Conservation (phyloP, 331 rosid genomes). For the Prunus yedoensis region DNA sequence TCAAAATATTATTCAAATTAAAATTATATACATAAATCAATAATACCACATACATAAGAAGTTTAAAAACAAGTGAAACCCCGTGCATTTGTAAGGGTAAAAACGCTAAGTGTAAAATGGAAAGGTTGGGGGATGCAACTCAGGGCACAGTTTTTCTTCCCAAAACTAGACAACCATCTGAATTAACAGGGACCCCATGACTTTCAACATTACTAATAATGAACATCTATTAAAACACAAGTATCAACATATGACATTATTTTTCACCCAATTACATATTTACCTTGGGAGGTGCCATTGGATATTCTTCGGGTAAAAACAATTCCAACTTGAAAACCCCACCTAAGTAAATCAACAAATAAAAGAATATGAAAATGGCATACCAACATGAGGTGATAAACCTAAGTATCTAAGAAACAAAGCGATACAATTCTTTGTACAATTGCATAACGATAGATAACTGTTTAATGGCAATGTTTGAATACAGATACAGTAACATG, state of each 20-base stretch:
- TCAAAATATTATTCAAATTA: too few relatives aligned
- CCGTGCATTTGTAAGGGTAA: neutral
- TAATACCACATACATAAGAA: neutral
- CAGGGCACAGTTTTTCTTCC: neutral
- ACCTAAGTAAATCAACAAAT: conserved; percentile 21
- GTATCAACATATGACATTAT: neutral
- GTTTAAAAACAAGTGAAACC: neutral
- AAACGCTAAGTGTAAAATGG: neutral
- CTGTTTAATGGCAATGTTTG: neutral
- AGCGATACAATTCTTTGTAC: neutral
- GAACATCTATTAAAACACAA: neutral
- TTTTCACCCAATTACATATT: neutral
- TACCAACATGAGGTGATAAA: conserved; percentile 1
- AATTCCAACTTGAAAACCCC: conserved; percentile 42
- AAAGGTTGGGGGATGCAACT: too few relatives aligned
- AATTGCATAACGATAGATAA: neutral
- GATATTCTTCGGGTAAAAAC: conserved; percentile 40
- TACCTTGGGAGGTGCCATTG: conserved; percentile 45
- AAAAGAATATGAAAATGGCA: neutral
- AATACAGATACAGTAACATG: neutral
- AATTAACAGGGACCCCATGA: neutral
- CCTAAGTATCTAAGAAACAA: neutral
- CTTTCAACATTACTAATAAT: neutral
- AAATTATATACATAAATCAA: neutral
- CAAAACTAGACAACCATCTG: neutral